phyloP scores from a whole-genome alignment of 2,329 filamentous ascomycete genomes.

The Thermothelomyces thermophilus region DNA sequence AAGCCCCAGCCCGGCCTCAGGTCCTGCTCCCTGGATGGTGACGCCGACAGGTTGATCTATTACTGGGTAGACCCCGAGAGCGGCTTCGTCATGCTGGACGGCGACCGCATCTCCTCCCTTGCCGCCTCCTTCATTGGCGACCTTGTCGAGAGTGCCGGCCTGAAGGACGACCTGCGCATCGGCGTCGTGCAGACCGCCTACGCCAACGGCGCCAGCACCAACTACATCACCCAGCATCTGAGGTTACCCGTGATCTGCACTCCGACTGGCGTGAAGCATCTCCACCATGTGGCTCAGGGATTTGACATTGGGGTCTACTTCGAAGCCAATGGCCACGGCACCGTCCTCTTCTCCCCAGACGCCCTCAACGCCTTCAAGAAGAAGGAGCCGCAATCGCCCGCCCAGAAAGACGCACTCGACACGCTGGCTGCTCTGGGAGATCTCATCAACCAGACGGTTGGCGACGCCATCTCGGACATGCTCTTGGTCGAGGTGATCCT shows the following conservation, averaged over 20 bases:
- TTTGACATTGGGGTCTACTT: constrained; percentile 98
- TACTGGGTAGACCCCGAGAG: constrained; percentile 60
- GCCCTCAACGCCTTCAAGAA: constrained; percentile 72
- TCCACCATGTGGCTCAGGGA: constrained; percentile 92
- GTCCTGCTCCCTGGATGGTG: constrained; percentile 87
- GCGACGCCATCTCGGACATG: constrained; percentile 92
- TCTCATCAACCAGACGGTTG: constrained; percentile 96
- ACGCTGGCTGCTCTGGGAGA: constrained; percentile 77
- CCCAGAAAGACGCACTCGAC: constrained; percentile 82
- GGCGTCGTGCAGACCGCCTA: constrained; percentile 97
- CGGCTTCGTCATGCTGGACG: constrained; percentile 87
- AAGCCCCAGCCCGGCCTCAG: constrained; percentile 70
- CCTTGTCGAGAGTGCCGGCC: constrained; percentile 70
- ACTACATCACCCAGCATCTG: constrained; percentile 82
- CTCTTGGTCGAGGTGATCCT: constrained; percentile 93
- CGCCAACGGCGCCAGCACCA: constrained; percentile 90
- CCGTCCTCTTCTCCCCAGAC: constrained; percentile 84
- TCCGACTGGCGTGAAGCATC: constrained; percentile 91
- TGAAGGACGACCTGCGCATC: constrained; percentile 75
- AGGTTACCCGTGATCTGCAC: constrained; percentile 89
- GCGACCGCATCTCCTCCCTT: constrained; percentile 92
- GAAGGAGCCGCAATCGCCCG: constrained; percentile 80
- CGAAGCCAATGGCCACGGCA: constrained; percentile 96
- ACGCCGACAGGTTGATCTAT: constrained; percentile 75
- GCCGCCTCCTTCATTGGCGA: constrained; percentile 91